These are phyloP conservation scores for Clavariopsis aquatica DNA, from an alignment of 495 filamentous ascomycete genomes.

Conservation along the genomic window DNA sequence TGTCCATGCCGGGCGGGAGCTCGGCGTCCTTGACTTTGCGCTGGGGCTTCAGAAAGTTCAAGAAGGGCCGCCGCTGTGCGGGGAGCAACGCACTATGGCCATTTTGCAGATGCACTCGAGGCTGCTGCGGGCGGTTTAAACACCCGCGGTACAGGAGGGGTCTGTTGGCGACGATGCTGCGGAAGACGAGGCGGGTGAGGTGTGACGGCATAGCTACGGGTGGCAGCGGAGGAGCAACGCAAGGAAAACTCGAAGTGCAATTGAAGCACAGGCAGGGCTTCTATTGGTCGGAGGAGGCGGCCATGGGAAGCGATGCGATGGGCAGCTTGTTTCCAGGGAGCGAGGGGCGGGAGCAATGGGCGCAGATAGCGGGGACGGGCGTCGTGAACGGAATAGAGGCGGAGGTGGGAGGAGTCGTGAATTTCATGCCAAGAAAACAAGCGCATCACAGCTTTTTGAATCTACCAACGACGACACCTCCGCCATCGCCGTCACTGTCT, in stretches of 20 bases:
- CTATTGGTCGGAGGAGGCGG: not conserved
- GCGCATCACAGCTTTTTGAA: not conserved
- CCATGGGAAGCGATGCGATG: constrained; percentile 12
- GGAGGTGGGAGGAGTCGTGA: not conserved
- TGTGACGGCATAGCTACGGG: constrained; percentile 70
- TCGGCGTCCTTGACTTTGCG: constrained; percentile 56
- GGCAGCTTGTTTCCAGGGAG: not conserved
- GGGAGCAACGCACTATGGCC: constrained; percentile 6
- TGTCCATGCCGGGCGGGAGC: constrained; percentile 61
- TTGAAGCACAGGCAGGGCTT: constrained; percentile 3
- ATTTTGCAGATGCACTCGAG: constrained; percentile 34
- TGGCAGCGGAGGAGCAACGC: not conserved
- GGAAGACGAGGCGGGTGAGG: constrained; percentile 73
- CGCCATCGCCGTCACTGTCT: not conserved
- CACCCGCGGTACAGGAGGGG: constrained; percentile 52
- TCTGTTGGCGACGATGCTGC: constrained; percentile 66
- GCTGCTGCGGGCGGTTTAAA: constrained; percentile 38
- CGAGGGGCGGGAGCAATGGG: not conserved
- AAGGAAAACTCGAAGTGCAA: constrained; percentile 14
- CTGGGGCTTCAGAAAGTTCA: constrained; percentile 60
- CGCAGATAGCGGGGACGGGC: not conserved
- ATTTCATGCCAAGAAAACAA: not conserved
- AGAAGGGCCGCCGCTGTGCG: constrained; percentile 54
- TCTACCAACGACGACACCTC: not conserved
- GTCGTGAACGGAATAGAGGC: not conserved